Evolutionary conservation across 306 rosid species (phyloP).

Genomic region (Vigna radiata): DNA sequence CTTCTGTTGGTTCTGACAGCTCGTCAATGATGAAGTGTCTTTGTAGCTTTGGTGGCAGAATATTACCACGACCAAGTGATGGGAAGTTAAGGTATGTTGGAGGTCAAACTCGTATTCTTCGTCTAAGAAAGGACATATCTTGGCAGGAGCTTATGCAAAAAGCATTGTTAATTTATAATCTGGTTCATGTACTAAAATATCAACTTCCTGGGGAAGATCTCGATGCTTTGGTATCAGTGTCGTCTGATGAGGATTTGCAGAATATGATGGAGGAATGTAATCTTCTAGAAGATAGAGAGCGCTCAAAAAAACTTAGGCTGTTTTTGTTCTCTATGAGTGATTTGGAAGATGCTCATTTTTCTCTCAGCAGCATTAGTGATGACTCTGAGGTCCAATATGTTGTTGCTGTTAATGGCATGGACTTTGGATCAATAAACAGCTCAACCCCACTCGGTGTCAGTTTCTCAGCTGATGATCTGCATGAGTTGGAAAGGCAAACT

Average conservation of each 20-base stretch:
- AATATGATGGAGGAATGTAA: slow-evolving; percentile 88
- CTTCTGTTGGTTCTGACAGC: slow-evolving; percentile 60
- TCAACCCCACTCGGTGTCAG: slow-evolving; percentile 60
- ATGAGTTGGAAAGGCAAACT: slow-evolving; percentile 55
- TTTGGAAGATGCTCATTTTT: slow-evolving; percentile 70
- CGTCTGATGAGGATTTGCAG: slow-evolving; percentile 82
- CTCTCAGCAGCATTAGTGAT: slow-evolving; percentile 56
- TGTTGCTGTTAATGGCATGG: slow-evolving; percentile 81
- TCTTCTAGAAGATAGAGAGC: slow-evolving; percentile 52
- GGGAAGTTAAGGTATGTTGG: slow-evolving; percentile 82
- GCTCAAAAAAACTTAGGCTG: slow-evolving; percentile 66
- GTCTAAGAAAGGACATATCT: slow-evolving; percentile 68
- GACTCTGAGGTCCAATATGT: slow-evolving; percentile 75
- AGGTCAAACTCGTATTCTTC: slow-evolving; percentile 76
- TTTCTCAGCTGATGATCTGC: slow-evolving; percentile 57
- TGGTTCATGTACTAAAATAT: slow-evolving; percentile 68
- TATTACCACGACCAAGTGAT: slow-evolving; percentile 82
- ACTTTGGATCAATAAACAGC: slow-evolving; percentile 66
- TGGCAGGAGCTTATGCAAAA: slow-evolving; percentile 74
- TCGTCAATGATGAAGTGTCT: slow-evolving; percentile 66
- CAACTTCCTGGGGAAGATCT: slow-evolving; percentile 95
- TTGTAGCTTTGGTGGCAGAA: slow-evolving; percentile 80
- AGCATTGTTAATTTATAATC: slow-evolving; percentile 58
- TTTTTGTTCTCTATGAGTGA: slow-evolving; percentile 73
- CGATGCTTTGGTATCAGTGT: slow-evolving; percentile 88